Evolutionary conservation across 2,329 filamentous ascomycete genomes (phyloP).

Genomic region (Curvularia verruculosa): DNA sequence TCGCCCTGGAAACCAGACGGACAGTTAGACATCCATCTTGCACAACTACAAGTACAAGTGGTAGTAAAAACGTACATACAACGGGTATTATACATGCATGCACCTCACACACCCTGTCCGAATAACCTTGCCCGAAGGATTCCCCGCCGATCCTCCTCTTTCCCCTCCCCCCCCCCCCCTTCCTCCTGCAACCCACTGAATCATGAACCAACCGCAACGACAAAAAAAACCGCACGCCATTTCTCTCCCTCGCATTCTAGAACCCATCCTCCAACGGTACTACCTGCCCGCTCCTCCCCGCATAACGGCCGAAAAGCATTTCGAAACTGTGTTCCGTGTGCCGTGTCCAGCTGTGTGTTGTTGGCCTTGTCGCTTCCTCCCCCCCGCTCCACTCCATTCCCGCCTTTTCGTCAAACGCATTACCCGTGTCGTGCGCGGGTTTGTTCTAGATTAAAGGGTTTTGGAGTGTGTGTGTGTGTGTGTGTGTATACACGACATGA

Average conservation of each 20-base stretch:
- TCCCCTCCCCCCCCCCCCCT: too few species aligned
- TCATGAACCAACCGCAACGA: neutral
- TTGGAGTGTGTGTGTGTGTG: too few species aligned
- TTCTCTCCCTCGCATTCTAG: neutral
- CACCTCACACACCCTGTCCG: neutral
- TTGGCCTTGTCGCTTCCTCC: neutral
- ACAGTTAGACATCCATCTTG: too few species aligned
- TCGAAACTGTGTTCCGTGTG: neutral
- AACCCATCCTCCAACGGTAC: neutral
- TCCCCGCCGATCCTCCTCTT: neutral
- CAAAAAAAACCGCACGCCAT: neutral
- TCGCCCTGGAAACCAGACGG: too few species aligned
- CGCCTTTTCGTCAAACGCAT: neutral
- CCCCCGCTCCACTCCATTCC: neutral
- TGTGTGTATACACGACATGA: too few species aligned
- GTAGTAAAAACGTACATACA: too few species aligned
- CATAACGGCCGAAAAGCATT: neutral
- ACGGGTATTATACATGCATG: neutral
- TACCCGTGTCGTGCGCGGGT: neutral
- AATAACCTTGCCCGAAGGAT: neutral
- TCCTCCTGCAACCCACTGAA: neutral
- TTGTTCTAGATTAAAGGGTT: too few species aligned
- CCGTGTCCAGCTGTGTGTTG: neutral
- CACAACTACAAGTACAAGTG: too few species aligned
- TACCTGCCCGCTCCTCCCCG: neutral